Evolutionary conservation across 305 asterid species (phyloP), one percentile per base, ranked within the genome.

Genomic region (Petunia hybrid): DNA sequence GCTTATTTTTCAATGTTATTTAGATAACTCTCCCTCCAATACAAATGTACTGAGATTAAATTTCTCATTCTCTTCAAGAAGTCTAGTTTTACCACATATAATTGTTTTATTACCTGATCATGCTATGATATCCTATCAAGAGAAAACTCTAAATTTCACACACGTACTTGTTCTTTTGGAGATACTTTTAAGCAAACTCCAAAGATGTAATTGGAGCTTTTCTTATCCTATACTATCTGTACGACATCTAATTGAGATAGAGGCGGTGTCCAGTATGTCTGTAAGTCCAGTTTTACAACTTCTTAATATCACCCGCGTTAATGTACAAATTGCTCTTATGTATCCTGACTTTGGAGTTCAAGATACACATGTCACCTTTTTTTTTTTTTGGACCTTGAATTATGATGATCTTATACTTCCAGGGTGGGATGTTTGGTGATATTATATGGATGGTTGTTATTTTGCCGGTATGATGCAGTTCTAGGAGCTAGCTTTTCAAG

Each of bases 171-270:
- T 75, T 12, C 64, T 75, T 53, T 40, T 7, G 53, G 79, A 75
- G 55, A n/a, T 55, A 55, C 79, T 75, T 31, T 46, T 75, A 13
- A 55, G 38, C 65, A n/a, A 22, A 9, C 66, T 75, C 79, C 79
- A 6, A 40, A 38, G 4, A 38, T 4, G 51, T 75, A 8, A 22
- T 39, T 75, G 9, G n/a, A 7, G 39, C 79, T 55, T 5, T 55
- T 74, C 31, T 75, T 75, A 55, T 75, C 79, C 55, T 55, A 74
- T 8, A 53, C 64, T 4, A 75, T 75, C 39, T 9, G 4, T 53
- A 55, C 39, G 40, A 45, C 65, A 38, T 56, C 51, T 74, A 14
- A n/a, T 39, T 8, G 38, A 55, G 79, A 13, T 9, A 51, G 12
- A 55, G 63, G 63, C 63, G 36, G 14, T 14, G 53, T 75, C 79